Percentiles rank a stretch among this genome's conserved stretches.
phyloP scores from a whole-genome alignment of 345 rosid species.

The Citropsis articulata region DNA sequence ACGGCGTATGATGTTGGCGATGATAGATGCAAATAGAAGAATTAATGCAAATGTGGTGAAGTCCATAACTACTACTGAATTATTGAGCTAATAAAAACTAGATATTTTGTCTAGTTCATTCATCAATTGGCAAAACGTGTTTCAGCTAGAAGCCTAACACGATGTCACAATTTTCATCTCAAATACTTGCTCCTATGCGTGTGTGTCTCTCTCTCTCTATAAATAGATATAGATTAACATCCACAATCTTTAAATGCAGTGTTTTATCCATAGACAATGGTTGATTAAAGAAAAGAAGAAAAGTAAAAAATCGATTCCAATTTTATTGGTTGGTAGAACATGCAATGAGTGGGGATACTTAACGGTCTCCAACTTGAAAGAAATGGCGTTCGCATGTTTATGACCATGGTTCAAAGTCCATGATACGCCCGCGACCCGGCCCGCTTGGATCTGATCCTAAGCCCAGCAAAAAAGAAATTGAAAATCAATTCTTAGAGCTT shows the following conservation, averaged over 20 bases:
- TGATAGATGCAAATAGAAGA: constrained; percentile 10
- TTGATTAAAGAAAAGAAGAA: neutral
- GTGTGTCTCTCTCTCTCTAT: too few species aligned
- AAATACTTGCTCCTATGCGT: neutral
- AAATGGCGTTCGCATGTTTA: constrained; percentile 17
- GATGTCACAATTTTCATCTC: neutral
- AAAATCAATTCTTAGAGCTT: fast-evolving
- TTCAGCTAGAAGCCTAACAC: neutral
- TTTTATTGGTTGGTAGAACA: neutral
- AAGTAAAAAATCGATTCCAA: neutral
- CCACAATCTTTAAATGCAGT: constrained; percentile 18
- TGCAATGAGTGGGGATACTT: neutral
- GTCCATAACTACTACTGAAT: constrained; percentile 22
- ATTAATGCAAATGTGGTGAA: neutral
- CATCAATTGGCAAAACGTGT: neutral
- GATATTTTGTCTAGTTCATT: neutral
- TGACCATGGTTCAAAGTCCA: neutral
- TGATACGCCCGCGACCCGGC: neutral
- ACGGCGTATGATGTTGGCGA: constrained; percentile 30
- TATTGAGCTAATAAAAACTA: neutral
- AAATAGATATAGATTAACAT: neutral
- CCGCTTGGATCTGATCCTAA: neutral
- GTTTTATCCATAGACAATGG: too few species aligned
- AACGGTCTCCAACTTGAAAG: constrained; percentile 5
- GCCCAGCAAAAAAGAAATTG: too few species aligned